Evolutionary conservation across 805 yeast genomes (phyloP).

Genomic region (Saccharomyces mikatae): DNA sequence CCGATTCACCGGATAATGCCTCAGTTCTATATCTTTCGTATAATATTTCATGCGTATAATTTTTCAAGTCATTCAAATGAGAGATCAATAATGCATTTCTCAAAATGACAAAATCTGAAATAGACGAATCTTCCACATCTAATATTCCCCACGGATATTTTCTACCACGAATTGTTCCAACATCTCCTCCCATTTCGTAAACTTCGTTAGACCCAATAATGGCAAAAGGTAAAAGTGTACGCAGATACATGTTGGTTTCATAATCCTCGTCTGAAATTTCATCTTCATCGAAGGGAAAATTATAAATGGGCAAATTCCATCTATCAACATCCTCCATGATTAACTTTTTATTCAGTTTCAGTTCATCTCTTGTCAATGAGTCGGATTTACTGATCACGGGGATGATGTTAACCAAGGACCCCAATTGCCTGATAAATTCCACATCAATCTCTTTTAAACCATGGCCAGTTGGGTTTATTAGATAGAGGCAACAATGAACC

Average conservation of each 20-base stretch:
- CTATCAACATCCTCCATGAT: slow-evolving; percentile 69
- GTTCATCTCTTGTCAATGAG: slow-evolving; percentile 72
- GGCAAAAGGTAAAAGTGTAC: slow-evolving; percentile 59
- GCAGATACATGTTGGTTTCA: slow-evolving; percentile 57
- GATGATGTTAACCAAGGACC: slow-evolving; percentile 72
- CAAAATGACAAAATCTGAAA: slow-evolving; percentile 72
- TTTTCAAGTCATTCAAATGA: slow-evolving; percentile 82
- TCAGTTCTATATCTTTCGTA: slow-evolving; percentile 88
- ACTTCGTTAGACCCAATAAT: slow-evolving; percentile 62
- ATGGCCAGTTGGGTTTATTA: slow-evolving; percentile 80
- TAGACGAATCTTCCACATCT: slow-evolving; percentile 62
- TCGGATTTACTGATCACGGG: slow-evolving; percentile 86
- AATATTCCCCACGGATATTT: slow-evolving; percentile 55
- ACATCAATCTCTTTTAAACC: slow-evolving; percentile 72
- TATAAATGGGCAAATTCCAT: slow-evolving; percentile 63
- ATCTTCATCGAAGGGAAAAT: slow-evolving; percentile 56
- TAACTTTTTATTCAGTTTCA: slow-evolving; percentile 62
- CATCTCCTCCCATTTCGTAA: slow-evolving; percentile 35
- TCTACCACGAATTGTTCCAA: slow-evolving; percentile 38
- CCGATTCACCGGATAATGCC: slow-evolving; percentile 56
- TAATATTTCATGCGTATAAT: slow-evolving; percentile 74
- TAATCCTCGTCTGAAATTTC: slow-evolving; percentile 53
- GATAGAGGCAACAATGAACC: slow-evolving; percentile 67
- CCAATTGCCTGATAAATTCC: slow-evolving; percentile 67
- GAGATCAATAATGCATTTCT: slow-evolving; percentile 74